phyloP scores from a whole-genome alignment of 2,329 filamentous ascomycete genomes.

The Fusarium coffeatum region DNA sequence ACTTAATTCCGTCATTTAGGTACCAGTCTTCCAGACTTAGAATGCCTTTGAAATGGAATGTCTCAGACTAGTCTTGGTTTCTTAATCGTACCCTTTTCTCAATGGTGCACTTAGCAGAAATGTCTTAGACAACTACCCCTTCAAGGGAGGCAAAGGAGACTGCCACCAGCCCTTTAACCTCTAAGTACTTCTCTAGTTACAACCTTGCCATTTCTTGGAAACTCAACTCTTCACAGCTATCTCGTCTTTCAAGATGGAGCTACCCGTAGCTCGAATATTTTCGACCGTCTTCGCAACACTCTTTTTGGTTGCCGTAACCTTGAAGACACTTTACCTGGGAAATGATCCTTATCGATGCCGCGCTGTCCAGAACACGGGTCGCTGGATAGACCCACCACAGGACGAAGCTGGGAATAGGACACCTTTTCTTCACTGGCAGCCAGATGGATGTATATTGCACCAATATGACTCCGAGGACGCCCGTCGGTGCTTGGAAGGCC shows the following conservation, averaged over 20 bases:
- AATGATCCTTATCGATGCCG: slow-evolving; percentile 65
- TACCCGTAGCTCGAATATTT: not conserved
- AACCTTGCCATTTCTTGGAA: no score
- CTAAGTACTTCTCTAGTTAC: no score
- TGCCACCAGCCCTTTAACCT: fast-evolving
- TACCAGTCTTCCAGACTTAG: no score
- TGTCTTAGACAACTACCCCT: not conserved
- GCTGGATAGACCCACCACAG: slow-evolving; percentile 56
- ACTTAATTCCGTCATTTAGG: fast-evolving
- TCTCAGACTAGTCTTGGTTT: not conserved
- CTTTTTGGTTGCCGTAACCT: not conserved
- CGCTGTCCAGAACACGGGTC: slow-evolving; percentile 61
- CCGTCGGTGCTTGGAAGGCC: slow-evolving; percentile 61
- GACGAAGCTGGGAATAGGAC: slow-evolving; percentile 42
- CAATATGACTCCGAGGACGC: slow-evolving; percentile 64
- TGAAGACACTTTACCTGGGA: slow-evolving; percentile 15
- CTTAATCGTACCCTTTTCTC: fast-evolving
- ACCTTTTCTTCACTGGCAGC: slow-evolving; percentile 65
- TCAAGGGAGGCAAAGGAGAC: not conserved
- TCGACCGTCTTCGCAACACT: not conserved
- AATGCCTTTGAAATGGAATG: not conserved
- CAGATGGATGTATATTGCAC: slow-evolving; percentile 67
- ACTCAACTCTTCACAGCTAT: no score
- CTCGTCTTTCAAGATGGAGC: not conserved
- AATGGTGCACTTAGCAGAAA: fast-evolving